Base-by-base conservation (phyloP, 2,329 filamentous ascomycete genomes). In the Colletotrichum sp. region DNA sequence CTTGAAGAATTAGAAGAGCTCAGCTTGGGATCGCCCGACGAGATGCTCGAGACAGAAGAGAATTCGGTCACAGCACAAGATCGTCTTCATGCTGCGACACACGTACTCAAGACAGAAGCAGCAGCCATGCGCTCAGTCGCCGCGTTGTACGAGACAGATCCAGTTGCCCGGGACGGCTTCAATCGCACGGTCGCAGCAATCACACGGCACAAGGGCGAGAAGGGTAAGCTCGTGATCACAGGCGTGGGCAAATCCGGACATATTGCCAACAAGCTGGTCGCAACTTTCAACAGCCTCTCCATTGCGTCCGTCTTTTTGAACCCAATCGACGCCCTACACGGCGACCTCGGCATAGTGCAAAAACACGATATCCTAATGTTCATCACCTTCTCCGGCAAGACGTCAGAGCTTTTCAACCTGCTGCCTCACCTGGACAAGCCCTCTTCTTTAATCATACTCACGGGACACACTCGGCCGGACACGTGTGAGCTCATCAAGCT, bases 201-300 rank as follows among this genome's bases (percentile, higher is more conserved):
- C 70, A 89, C 90, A 32, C 87, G 87, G 28, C 91, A 92, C 36
- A 90, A 93, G 76, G 84, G 84, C 1, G 90, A 91, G 36, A 84
- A 83, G 36, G 95, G 96, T 58, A 98, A 98, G 85, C 85, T 98
- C 16, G 90, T 99, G 18, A 90, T 98, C 52, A 94, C 94, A 72
- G 96, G 96, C 9, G 95, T 99, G 6, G 96, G 96, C 72, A 99
- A 99, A 86, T 98, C 95, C 70, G 96, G 96, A 1, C 94, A 98
- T 81, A 98, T 99, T 77, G 96, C 93, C 12, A 92, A 93, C 84
- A 99, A 99, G 86, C 90, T 98, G 3, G 95, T 96, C 18, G 96
- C 96, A 7, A 98, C 96, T 2, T 96, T 98, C 89, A 98, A 98
- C 84, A 98, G 95, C 79, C 88, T 99, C 15, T 95, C 94, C 8